Evolutionary conservation across 257 asterid species (phyloP).

Genomic region (Craterostigma plantagineum): DNA sequence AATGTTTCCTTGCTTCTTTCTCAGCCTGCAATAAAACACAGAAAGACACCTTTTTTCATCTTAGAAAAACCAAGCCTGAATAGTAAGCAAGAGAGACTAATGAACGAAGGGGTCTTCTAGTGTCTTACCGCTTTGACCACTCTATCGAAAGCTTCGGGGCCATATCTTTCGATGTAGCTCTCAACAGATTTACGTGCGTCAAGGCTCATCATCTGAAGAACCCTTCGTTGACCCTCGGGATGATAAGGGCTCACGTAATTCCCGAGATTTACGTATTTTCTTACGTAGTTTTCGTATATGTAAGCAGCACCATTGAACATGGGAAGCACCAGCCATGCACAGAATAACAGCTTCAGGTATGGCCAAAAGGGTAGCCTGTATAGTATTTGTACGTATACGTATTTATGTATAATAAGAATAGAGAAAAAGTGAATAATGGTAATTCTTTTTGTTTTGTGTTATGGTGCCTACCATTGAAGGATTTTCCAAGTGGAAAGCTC

Average conservation of each 20-base stretch:
- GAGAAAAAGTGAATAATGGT: no score
- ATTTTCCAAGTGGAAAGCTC: conserved; percentile 71
- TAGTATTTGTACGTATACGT: no score
- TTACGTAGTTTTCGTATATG: conserved; percentile 45
- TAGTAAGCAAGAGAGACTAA: no score
- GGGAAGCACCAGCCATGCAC: conserved; percentile 39
- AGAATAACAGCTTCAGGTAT: conserved; percentile 46
- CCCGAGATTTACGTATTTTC: conserved; percentile 48
- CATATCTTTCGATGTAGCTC: conserved; percentile 46
- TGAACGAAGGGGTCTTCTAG: not conserved
- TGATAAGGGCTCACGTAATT: conserved; percentile 26
- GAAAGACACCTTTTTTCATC: not conserved
- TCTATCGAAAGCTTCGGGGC: conserved; percentile 64
- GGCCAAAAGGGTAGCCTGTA: conserved; percentile 86
- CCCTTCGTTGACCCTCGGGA: conserved; percentile 42
- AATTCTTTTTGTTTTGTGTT: no score
- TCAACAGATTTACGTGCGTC: conserved; percentile 75
- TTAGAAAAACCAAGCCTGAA: not conserved
- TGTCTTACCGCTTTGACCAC: conserved; percentile 54
- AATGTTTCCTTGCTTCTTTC: conserved; percentile 62
- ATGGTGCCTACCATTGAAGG: conserved; percentile 94
- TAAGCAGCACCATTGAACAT: conserved; percentile 45
- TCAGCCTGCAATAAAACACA: conserved; percentile 90
- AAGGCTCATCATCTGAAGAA: conserved; percentile 79
- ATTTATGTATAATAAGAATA: no score